Evolutionary conservation across 371 early-diverging fungal genomes (phyloP).

Genomic region (Mortierella sp.): DNA sequence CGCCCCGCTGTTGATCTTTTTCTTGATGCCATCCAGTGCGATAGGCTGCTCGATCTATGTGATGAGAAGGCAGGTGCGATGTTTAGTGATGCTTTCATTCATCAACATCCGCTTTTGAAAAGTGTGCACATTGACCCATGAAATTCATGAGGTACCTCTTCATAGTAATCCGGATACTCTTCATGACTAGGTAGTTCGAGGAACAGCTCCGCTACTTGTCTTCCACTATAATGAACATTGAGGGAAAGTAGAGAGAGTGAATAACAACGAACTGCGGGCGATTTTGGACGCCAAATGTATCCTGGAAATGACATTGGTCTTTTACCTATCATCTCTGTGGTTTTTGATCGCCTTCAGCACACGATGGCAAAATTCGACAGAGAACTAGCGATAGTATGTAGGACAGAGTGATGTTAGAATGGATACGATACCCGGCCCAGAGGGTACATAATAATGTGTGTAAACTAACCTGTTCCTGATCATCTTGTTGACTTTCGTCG

Average conservation of each 20-base stretch:
- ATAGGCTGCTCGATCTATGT: constrained; percentile 46
- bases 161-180: constrained; percentile 94
- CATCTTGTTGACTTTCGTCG: not conserved
- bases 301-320: not conserved
- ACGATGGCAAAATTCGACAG: constrained; percentile 34
- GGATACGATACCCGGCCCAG: not conserved
- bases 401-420: too few species aligned
- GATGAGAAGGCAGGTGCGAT: too few species aligned
- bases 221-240: constrained; percentile 56
- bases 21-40: constrained; percentile 40
- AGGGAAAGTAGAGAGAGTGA: not conserved
- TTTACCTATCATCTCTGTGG: constrained; percentile 38
- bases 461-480: too few species aligned
- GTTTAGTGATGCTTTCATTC: too few species aligned
- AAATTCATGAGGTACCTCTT: too few species aligned
- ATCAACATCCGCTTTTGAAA: too few species aligned
- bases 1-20: constrained; percentile 57
- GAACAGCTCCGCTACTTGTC: constrained; percentile 80
- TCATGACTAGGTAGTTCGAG: constrained; percentile 78
- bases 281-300: too few species aligned
- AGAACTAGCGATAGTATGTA: too few species aligned
- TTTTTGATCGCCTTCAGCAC: constrained; percentile 34
- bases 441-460: too few species aligned
- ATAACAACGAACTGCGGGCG: not conserved
- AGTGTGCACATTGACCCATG: too few species aligned